A percentile compares a stretch with the other conserved stretches of the same genome.
These are phyloP conservation scores for Termitomyces sp. DNA, from an alignment of 768 basidiomycete genomes.

Conservation along the genomic window DNA sequence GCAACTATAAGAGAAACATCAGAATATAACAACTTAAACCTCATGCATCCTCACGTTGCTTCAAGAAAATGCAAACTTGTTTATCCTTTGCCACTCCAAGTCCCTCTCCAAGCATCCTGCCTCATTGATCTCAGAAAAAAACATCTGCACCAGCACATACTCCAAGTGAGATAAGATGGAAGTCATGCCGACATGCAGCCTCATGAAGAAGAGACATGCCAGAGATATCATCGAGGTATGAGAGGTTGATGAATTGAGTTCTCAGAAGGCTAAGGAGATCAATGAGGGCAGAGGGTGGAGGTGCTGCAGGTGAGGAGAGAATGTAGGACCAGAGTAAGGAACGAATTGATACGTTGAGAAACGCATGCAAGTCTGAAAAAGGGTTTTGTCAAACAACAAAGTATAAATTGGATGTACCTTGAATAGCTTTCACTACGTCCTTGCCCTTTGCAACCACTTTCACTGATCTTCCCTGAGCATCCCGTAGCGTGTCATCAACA, in stretches of 20 bases:
- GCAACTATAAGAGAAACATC: constrained; percentile 41
- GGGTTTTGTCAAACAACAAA: neutral
- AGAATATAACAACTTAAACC: neutral
- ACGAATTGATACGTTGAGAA: constrained; percentile 68
- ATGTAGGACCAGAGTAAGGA: constrained; percentile 71
- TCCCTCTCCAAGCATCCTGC: constrained; percentile 56
- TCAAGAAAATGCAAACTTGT: constrained; percentile 71
- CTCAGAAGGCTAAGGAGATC: constrained; percentile 66
- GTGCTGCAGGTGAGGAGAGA: constrained; percentile 40
- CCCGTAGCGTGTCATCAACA: no score
- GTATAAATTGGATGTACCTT: constrained; percentile 41
- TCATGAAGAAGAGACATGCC: constrained; percentile 83
- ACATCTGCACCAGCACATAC: constrained; percentile 85
- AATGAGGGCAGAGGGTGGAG: constrained; percentile 40
- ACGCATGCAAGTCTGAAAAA: constrained; percentile 47
- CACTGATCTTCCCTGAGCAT: no score
- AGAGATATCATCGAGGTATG: constrained; percentile 68
- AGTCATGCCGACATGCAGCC: constrained; percentile 74
- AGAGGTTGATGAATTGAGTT: constrained; percentile 68
- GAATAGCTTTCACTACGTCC: constrained; percentile 62
- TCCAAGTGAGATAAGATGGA: constrained; percentile 80
- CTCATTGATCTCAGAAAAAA: constrained; percentile 78
- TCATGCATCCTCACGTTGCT: constrained; percentile 58
- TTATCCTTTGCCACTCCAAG: constrained; percentile 68
- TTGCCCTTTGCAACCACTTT: constrained; percentile 67